A percentile compares a stretch with the other conserved stretches of the same genome.
Conservation (phyloP, 768 basidiomycete species). For the Lyophyllum shimeji region DNA sequence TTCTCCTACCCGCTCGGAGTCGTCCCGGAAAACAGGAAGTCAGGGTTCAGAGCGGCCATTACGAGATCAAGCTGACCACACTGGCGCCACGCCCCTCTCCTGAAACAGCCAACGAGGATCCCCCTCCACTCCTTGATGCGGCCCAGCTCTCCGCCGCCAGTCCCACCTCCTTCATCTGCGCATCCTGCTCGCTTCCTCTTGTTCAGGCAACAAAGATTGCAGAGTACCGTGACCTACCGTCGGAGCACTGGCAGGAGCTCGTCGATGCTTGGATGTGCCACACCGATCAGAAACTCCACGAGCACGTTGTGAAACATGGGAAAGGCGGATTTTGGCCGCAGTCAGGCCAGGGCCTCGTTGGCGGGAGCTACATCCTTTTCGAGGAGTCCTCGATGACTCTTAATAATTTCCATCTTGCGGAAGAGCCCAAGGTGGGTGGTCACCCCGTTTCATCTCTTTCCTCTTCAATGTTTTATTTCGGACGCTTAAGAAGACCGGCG, state of each 20-base stretch:
- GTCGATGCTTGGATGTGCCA: constrained; percentile 99
- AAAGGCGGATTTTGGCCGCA: constrained; percentile 79
- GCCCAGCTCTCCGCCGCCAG: constrained; percentile 52
- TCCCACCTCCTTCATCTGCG: constrained; percentile 72
- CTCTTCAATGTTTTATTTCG: constrained; percentile 29
- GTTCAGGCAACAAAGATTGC: constrained; percentile 51
- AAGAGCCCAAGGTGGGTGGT: constrained; percentile 56
- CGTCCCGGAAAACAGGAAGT: constrained; percentile 62
- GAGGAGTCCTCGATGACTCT: constrained; percentile 55
- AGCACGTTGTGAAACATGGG: constrained; percentile 58
- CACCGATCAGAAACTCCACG: constrained; percentile 79
- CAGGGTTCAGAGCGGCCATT: constrained; percentile 54
- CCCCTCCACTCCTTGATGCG: constrained; percentile 65
- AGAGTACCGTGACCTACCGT: constrained; percentile 83
- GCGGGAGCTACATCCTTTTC: constrained; percentile 86
- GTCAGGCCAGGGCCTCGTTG: constrained; percentile 73
- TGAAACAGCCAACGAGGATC: constrained; percentile 23
- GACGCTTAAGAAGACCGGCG: constrained; percentile 94
- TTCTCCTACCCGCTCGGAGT: constrained; percentile 56
- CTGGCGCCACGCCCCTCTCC: constrained; percentile 21
- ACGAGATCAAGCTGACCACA: constrained; percentile 69
- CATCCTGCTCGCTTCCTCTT: constrained; percentile 77
- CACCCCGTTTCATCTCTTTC: constrained; percentile 7
- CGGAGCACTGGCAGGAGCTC: constrained; percentile 96
- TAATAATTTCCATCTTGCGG: constrained; percentile 49